Conservation (phyloP, 129 eudicot genomes). For the Helianthus tuberosus region DNA sequence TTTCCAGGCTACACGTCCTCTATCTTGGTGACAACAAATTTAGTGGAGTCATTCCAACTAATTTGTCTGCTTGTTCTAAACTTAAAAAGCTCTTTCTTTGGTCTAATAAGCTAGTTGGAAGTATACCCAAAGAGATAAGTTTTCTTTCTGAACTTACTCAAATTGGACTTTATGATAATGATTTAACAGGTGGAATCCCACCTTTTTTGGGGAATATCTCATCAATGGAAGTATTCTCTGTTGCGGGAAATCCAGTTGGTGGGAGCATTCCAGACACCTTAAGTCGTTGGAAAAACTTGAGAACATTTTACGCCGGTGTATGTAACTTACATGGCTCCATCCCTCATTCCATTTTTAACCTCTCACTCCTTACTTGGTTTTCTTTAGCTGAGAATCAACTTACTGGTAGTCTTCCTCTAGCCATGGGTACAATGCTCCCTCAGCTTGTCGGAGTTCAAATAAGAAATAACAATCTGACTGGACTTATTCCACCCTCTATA, state of each 20-base stretch:
- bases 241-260: neutral
- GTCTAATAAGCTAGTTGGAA: slow-evolving; percentile 9
- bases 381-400: neutral
- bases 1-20: neutral
- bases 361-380: neutral
- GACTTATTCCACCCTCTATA: slow-evolving; percentile 9
- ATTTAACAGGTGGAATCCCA: slow-evolving; percentile 17
- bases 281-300: neutral
- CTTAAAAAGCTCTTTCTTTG: neutral
- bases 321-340: slow-evolving; percentile 7
- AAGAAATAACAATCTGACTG: neutral
- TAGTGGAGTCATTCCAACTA: neutral
- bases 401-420: slow-evolving; percentile 10
- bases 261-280: neutral
- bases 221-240: neutral
- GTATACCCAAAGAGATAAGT: slow-evolving; percentile 15
- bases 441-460: neutral
- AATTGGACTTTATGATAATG: neutral
- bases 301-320: neutral
- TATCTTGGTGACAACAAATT: neutral
- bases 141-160: neutral
- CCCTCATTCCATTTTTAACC: slow-evolving; percentile 11
- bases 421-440: slow-evolving; percentile 5
- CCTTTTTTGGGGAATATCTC: slow-evolving; percentile 18
- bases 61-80: neutral